Percentiles rank a stretch among this genome's conserved stretches.
Conservation (phyloP, 805 yeast species). For the Isabelozyma rhagii region DNA sequence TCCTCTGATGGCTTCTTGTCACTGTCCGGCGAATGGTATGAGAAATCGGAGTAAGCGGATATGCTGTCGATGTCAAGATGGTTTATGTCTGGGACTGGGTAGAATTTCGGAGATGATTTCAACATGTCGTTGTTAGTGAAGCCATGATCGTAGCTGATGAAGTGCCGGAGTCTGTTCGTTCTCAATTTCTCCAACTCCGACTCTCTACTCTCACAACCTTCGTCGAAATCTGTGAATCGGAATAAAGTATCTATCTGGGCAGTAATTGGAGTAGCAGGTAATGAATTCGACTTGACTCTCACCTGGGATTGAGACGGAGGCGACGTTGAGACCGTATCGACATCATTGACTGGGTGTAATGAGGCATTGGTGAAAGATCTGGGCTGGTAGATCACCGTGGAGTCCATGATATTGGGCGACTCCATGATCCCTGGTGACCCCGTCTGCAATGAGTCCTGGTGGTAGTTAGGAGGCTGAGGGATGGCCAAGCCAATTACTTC, state of each 20-base stretch:
- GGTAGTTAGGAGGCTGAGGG: neutral
- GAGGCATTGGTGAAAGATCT: neutral
- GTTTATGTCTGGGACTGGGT: neutral
- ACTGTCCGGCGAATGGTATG: slow-evolving; percentile 16
- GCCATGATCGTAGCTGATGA: slow-evolving; percentile 14
- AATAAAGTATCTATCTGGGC: slow-evolving; percentile 1
- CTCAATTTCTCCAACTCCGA: slow-evolving; percentile 13
- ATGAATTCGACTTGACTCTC: slow-evolving; percentile 15
- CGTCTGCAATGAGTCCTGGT: neutral
- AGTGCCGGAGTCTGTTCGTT: slow-evolving; percentile 17
- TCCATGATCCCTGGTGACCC: neutral
- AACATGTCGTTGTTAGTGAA: neutral
- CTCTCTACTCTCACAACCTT: neutral
- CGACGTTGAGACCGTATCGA: slow-evolving; percentile 9
- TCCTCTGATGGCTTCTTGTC: slow-evolving; percentile 2
- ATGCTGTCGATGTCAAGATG: slow-evolving; percentile 13
- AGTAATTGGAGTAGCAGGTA: slow-evolving; percentile 11
- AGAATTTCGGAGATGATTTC: neutral
- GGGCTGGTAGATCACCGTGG: neutral
- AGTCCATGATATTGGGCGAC: neutral
- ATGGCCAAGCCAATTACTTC: neutral
- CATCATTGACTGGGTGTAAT: neutral
- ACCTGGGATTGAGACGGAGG: slow-evolving; percentile 4
- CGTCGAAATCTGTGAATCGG: slow-evolving; percentile 1
- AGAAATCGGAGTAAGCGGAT: slow-evolving; percentile 19